phyloP scores from a whole-genome alignment of 495 filamentous ascomycete species.

The Neurospora cerealis region DNA sequence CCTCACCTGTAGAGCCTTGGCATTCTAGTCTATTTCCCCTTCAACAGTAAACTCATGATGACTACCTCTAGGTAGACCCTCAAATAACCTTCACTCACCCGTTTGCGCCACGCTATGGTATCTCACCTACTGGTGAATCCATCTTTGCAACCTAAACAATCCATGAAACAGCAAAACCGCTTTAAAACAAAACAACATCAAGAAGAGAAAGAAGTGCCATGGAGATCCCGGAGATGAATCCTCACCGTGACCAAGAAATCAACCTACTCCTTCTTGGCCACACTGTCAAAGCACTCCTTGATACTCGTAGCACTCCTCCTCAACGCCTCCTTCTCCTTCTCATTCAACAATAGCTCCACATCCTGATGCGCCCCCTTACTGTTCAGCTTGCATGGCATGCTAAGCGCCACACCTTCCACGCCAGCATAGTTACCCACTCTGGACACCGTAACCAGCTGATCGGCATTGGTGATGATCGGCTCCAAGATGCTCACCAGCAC shows the following conservation, averaged over 20 bases:
- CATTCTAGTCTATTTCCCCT: not conserved
- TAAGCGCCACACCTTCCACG: constrained; percentile 19
- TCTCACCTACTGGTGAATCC: not conserved
- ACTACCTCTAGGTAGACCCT: not conserved
- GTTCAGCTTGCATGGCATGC: constrained; percentile 26
- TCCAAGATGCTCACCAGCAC: constrained; percentile 22
- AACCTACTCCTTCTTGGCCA: not conserved
- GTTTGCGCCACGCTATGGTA: not conserved
- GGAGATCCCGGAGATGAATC: not conserved
- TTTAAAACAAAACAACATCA: not conserved
- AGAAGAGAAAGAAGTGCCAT: not conserved
- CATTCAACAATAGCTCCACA: constrained; percentile 17
- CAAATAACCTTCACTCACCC: not conserved
- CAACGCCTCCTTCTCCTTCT: constrained; percentile 14
- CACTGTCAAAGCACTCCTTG: constrained; percentile 3
- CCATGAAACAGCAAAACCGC: not conserved
- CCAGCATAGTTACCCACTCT: constrained; percentile 20
- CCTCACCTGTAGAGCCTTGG: not conserved
- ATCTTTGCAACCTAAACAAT: not conserved
- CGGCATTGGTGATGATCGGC: constrained; percentile 19
- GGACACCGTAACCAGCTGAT: constrained; percentile 21
- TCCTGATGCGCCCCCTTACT: constrained; percentile 17
- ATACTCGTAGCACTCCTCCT: constrained; percentile 30
- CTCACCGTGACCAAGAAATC: not conserved
- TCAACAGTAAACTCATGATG: not conserved